A percentile compares a stretch with the other conserved stretches of the same genome.
These are phyloP conservation scores for Ambispora gerdemannii DNA, from an alignment of 192 early-diverging fungal species.

Conservation along the genomic window DNA sequence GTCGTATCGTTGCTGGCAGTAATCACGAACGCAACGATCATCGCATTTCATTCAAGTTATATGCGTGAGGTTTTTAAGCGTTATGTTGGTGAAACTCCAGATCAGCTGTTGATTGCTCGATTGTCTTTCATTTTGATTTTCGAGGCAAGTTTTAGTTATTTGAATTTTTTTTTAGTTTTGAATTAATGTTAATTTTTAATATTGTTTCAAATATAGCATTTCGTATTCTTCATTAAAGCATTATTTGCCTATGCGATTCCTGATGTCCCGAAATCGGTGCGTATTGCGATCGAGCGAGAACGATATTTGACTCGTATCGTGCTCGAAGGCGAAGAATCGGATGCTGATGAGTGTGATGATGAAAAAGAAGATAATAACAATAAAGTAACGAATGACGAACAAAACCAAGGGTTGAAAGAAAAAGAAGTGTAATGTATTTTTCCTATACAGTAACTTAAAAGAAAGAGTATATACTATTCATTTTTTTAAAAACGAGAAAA, in stretches of 20 bases:
- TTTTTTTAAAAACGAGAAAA: too few species aligned
- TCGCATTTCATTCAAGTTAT: conserved; percentile 45
- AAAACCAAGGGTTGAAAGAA: too few species aligned
- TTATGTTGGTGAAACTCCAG: neutral
- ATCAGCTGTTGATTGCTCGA: conserved; percentile 11
- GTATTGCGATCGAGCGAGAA: conserved; percentile 43
- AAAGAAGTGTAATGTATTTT: too few species aligned
- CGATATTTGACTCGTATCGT: conserved; percentile 38
- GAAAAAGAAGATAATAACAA: too few species aligned
- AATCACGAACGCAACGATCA: conserved; percentile 40
- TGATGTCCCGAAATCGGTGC: conserved; percentile 36
- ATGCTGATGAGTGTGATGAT: conserved; percentile 35
- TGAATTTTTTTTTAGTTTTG: neutral
- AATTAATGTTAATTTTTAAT: neutral
- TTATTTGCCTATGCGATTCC: conserved; percentile 39
- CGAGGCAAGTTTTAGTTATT: conserved; percentile 35
- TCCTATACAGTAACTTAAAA: too few species aligned
- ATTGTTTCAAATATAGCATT: conserved; percentile 30
- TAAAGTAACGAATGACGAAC: too few species aligned
- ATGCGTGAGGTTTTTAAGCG: conserved; percentile 32
- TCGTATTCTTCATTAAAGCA: conserved; percentile 42
- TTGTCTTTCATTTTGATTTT: conserved; percentile 43
- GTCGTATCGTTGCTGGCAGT: conserved; percentile 42
- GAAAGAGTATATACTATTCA: too few species aligned
- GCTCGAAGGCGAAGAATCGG: conserved; percentile 39